Percentiles rank a stretch among this genome's conserved stretches.
Conservation (phyloP, 2,329 filamentous ascomycete species). For the Keithomyces neogunnii region DNA sequence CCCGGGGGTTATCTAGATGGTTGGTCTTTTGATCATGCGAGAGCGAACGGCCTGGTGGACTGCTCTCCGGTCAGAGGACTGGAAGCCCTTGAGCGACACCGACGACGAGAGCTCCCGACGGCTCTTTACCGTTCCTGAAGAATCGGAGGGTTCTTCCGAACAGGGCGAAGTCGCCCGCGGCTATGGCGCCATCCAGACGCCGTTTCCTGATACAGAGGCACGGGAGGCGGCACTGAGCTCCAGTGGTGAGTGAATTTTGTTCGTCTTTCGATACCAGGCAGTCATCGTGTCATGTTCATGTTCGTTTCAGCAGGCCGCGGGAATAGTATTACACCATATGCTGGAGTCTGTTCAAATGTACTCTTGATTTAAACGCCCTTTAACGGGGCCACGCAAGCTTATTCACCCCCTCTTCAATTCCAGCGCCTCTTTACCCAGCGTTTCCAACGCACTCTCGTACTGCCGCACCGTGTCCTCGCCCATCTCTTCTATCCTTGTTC, state of each 20-base stretch:
- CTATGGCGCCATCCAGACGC: conserved; percentile 12
- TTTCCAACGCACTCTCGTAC: conserved; percentile 51
- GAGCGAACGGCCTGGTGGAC: conserved; percentile 23
- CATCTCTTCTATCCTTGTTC: conserved; percentile 39
- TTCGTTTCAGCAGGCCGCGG: neutral
- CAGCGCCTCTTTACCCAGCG: conserved; percentile 52
- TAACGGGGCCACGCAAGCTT: neutral
- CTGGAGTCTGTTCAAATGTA: neutral
- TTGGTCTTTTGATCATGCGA: conserved; percentile 21
- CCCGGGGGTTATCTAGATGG: conserved; percentile 14
- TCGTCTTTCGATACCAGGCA: too few species aligned
- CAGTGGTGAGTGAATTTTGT: neutral
- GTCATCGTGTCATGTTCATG: too few species aligned
- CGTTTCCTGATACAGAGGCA: neutral
- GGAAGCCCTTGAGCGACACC: conserved; percentile 7
- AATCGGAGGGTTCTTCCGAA: conserved; percentile 14
- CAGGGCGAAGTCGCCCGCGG: conserved; percentile 5
- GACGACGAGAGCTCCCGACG: conserved; percentile 14
- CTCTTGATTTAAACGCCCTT: too few species aligned
- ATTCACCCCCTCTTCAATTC: conserved; percentile 17
- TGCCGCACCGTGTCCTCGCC: conserved; percentile 34
- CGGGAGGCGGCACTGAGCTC: neutral
- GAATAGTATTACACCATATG: neutral
- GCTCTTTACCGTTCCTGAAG: conserved; percentile 20
- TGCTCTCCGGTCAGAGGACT: conserved; percentile 12